These are phyloP conservation scores for Lolium perenne DNA, from an alignment of 176 grass and related monocot genomes.

Conservation along the genomic window DNA sequence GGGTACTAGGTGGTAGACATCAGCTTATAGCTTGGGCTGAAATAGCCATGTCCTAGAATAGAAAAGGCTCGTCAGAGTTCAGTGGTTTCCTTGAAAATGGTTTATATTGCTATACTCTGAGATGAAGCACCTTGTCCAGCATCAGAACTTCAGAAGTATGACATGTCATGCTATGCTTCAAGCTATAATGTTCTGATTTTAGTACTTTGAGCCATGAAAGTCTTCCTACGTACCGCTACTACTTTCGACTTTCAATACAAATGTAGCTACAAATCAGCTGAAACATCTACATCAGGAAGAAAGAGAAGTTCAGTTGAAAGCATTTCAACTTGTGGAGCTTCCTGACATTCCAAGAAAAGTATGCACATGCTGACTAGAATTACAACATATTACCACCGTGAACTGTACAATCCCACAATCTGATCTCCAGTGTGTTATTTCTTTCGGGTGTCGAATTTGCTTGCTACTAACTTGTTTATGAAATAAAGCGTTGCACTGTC, in stretches of 20 bases:
- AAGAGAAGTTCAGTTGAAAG: not conserved
- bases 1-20: not conserved
- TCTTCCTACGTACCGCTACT: not conserved
- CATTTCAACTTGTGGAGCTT: not conserved
- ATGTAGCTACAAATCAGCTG: not conserved
- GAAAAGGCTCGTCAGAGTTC: not conserved
- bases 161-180: not conserved
- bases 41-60: constrained; percentile 5
- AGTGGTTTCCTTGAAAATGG: not conserved
- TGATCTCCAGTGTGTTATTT: not conserved
- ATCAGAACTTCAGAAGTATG: constrained; percentile 4
- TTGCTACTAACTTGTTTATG: not conserved
- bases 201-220: not conserved
- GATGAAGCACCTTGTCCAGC: not conserved
- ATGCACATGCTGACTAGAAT: not conserved
- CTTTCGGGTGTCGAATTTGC: not conserved
- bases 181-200: not conserved
- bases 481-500: not conserved
- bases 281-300: not conserved
- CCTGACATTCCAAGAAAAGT: not conserved
- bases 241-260: not conserved
- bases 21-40: not conserved
- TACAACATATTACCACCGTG: not conserved
- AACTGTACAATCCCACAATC: not conserved
- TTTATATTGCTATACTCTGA: not conserved